Base-by-base conservation (phyloP, 106 monocot genomes). In the Platanthera guangdongensis region DNA sequence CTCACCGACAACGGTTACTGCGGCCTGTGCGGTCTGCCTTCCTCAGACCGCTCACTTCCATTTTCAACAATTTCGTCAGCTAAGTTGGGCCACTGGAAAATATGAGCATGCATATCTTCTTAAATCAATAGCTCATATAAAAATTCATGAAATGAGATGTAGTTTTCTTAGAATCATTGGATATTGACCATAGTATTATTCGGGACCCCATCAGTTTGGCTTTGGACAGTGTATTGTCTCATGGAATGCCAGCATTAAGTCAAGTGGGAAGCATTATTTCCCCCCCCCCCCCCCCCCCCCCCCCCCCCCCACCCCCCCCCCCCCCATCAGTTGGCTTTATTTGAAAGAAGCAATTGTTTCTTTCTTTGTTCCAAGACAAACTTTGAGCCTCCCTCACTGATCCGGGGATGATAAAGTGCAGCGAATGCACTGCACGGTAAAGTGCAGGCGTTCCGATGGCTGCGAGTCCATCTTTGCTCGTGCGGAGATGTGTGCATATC, bases 191-290 rank as follows among this genome's bases (percentile, higher is more conserved):
- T 65, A 8, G 25, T 65, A 1, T 39, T 39, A 25, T 28, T 63
- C 62, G 28, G 65, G 30, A 30, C 30, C 65, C 65, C 59, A 60
- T 60, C 21, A 60, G 59, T 21, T 39, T 60, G 59, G 18, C 8
- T 60, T n/a, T 6, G 59, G 19, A 60, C 59, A 60, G 59, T 60
- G 59, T n/a, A n/a, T 60, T 65, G 65, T 65, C 65, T 65, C 18
- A 30, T 30, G 65, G 65, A 65, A 65, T 65, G 65, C 65, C 65
- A 39, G 32, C 65, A 25, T 30, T 30, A 65, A 30, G 28, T 59
- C 59, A 59, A 59, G 59, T 59, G 59, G 59, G 25, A 65, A 30
- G 28, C 64, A 30, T 30, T 59, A 18, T 15, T 25, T 12, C 30
- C 25, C 11, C 10, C 25, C 32, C 30, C 25, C 11, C 10, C 25